Base-by-base conservation (phyloP, 1,284 basidiomycete genomes). In the Naganishia liquefaciens region DNA sequence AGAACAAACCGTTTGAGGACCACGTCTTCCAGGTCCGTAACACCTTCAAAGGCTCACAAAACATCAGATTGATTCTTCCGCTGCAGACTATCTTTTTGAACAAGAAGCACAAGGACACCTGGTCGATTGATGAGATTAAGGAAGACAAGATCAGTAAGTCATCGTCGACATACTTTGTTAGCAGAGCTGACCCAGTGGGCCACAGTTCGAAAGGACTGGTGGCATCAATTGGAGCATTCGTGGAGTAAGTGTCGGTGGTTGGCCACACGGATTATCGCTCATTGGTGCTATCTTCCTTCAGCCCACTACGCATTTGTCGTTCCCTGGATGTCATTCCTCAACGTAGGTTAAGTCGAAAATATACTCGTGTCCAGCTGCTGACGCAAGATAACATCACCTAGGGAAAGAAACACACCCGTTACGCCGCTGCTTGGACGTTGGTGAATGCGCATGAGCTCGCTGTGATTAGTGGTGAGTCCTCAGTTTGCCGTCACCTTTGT, bases 61-160 rank as follows among this genome's bases (percentile, higher is more conserved):
- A 13, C 15, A n/a, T 49, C 19, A 21, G 11, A 19, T 23, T 30
- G 7, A 46, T 7, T 54, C 2, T 25, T 28, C 21, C 43, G 37
- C 3, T 74, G 69, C 76, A 80, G 72, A 82, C 81, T 21, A 83
- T 82, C 73, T 82, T 81, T 73, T 71, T 83, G 54, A 80, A 83
- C 75, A 78, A 77, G 54, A 76, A 80, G 47, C 73, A 81, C 60
- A 69, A 76, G 62, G 54, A 80, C 0, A 75, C 73, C 6, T 83
- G 82, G 82, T 75, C 76, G 0, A 75, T 72, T 47, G 72, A 80
- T 57, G 81, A 83, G 68, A 81, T 83, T 54, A 69, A 70, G 11
- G 73, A 79, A 64, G 78, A 80, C 64, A 82, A 82, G 70, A 79
- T 83, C 70, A 80, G 73, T 79, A 74, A 53, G 72, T 72, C 40